These are phyloP conservation scores for Rubroboletus pulcherrimus DNA, from an alignment of 768 basidiomycete genomes.

Conservation along the genomic window DNA sequence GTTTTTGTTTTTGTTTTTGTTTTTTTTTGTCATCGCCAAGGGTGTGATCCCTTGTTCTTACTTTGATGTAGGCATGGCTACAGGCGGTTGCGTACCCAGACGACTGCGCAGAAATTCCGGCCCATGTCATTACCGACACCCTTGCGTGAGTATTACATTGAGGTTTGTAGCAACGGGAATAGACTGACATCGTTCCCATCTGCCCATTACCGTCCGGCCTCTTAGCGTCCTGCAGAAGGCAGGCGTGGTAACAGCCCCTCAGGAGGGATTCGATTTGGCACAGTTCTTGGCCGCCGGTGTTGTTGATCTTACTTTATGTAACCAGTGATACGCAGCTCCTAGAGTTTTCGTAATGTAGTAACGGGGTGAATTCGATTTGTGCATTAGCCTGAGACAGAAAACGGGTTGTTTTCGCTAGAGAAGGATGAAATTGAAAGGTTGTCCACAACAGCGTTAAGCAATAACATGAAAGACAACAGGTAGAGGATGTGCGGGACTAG, in stretches of 20 bases:
- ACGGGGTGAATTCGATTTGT: neutral
- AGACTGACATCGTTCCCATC: slow-evolving; percentile 1
- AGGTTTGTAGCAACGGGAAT: neutral
- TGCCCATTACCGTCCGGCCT: slow-evolving; percentile 42
- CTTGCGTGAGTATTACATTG: slow-evolving; percentile 47
- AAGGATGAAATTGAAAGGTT: slow-evolving; percentile 1
- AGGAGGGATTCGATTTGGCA: slow-evolving; percentile 50
- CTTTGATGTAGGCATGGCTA: slow-evolving; percentile 65
- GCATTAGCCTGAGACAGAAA: neutral
- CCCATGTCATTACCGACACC: slow-evolving; percentile 65
- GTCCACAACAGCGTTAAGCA: slow-evolving; percentile 18
- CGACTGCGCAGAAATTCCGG: slow-evolving; percentile 60
- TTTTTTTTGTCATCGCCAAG: neutral
- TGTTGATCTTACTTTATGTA: slow-evolving; percentile 42
- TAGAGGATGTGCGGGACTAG: neutral
- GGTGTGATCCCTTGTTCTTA: neutral
- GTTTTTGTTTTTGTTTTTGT: neutral
- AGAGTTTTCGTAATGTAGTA: neutral
- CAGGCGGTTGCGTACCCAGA: slow-evolving; percentile 71
- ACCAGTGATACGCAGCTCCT: neutral
- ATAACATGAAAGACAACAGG: slow-evolving; percentile 6
- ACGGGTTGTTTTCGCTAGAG: neutral
- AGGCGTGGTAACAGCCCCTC: slow-evolving; percentile 57
- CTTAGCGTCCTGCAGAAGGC: slow-evolving; percentile 70
- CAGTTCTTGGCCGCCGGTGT: slow-evolving; percentile 58